Conservation (phyloP, 148 eudicot species). For the Fallopia convolvulus region DNA sequence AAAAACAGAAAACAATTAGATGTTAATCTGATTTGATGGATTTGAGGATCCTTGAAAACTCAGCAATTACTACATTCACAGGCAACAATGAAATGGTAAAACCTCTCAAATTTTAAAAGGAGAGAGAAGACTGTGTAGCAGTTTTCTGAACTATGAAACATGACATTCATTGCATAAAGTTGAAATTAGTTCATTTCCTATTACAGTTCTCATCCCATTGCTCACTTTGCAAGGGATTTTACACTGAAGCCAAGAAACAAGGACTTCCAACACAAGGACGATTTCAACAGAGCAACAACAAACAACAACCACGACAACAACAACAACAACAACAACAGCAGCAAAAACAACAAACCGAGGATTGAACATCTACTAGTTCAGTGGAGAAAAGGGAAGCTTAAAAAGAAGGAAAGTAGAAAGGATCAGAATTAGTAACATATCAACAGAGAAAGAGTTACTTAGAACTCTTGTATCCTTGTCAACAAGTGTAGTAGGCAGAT, state of each 20-base stretch:
- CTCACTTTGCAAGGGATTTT: not conserved
- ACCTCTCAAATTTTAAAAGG: no score
- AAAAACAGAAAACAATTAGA: no score
- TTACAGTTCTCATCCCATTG: slow-evolving; percentile 6
- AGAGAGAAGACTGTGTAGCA: not conserved
- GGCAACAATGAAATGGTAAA: no score
- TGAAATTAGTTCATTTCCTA: not conserved
- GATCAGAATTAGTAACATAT: slow-evolving; percentile 8
- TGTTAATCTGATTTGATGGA: no score
- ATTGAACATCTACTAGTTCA: not conserved
- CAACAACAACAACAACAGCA: not conserved
- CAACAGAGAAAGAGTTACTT: not conserved
- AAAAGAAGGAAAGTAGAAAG: not conserved
- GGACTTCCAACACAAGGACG: not conserved
- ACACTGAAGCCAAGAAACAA: not conserved
- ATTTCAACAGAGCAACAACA: not conserved
- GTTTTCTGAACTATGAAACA: not conserved
- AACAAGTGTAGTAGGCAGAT: not conserved
- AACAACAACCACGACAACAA: not conserved
- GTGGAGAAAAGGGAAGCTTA: not conserved
- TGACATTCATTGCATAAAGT: not conserved
- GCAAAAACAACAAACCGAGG: not conserved
- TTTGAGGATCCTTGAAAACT: no score
- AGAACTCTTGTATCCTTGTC: not conserved
- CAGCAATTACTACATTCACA: no score